phyloP scores from a whole-genome alignment of 805 yeast species.

The Saturnispora zaruensis region DNA sequence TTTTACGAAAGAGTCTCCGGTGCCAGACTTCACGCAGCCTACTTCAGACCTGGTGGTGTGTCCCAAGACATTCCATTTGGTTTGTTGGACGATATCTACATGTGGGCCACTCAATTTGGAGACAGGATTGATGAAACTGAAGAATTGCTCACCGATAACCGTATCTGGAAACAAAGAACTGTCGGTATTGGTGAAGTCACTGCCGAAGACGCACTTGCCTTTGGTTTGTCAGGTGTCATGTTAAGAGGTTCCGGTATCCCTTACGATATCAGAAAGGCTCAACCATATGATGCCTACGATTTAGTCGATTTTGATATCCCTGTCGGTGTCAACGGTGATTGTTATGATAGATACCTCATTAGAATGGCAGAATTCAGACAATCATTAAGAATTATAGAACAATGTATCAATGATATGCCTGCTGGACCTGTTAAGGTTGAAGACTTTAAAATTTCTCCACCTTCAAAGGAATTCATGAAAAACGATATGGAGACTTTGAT shows the following conservation, averaged over 20 bases:
- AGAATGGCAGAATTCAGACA: slow-evolving; percentile 93
- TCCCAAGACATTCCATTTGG: slow-evolving; percentile 84
- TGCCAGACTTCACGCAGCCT: slow-evolving; percentile 82
- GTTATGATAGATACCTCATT: slow-evolving; percentile 80
- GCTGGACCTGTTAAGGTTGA: slow-evolving; percentile 88
- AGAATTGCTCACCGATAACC: slow-evolving; percentile 80
- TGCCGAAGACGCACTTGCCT: slow-evolving; percentile 81
- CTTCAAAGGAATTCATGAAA: slow-evolving; percentile 75
- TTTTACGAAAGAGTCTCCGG: slow-evolving; percentile 87
- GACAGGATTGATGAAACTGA: slow-evolving; percentile 87
- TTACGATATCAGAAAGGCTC: slow-evolving; percentile 75
- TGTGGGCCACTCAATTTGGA: slow-evolving; percentile 96
- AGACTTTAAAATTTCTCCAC: slow-evolving; percentile 78
- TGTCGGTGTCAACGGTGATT: slow-evolving; percentile 82
- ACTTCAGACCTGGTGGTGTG: slow-evolving; percentile 89
- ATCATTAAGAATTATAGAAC: slow-evolving; percentile 79
- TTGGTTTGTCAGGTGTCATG: slow-evolving; percentile 79
- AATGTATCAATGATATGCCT: slow-evolving; percentile 86
- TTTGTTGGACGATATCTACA: slow-evolving; percentile 78
- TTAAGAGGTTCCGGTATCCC: slow-evolving; percentile 87
- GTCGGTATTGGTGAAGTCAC: slow-evolving; percentile 70
- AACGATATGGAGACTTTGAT: slow-evolving; percentile 89
- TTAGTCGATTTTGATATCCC: slow-evolving; percentile 79
- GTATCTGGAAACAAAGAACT: slow-evolving; percentile 88
- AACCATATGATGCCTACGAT: slow-evolving; percentile 87